Evolutionary conservation across 495 filamentous ascomycete genomes (phyloP).

Genomic region (Daldinia bambusicola): DNA sequence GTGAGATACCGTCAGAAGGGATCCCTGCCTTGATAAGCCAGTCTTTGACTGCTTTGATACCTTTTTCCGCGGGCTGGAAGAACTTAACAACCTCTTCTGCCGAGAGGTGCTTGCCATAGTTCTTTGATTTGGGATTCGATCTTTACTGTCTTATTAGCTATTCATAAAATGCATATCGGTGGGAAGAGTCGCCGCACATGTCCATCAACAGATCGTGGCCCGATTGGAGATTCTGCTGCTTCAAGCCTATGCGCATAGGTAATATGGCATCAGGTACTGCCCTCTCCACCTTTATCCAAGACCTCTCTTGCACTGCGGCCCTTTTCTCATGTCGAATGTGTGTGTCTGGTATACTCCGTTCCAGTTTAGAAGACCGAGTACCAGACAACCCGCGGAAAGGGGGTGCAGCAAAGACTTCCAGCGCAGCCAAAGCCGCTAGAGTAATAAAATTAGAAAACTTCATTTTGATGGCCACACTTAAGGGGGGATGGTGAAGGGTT

Average conservation of each 20-base stretch:
- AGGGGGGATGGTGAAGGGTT: neutral
- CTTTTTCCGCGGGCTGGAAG: constrained; percentile 57
- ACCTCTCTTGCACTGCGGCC: constrained; percentile 59
- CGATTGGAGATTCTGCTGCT: constrained; percentile 42
- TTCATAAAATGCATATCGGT: constrained; percentile 56
- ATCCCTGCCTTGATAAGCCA: constrained; percentile 66
- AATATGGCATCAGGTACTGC: constrained; percentile 42
- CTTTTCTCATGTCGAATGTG: constrained; percentile 51
- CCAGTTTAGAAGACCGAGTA: constrained; percentile 7
- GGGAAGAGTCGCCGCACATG: constrained; percentile 38
- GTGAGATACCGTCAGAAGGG: constrained; percentile 55
- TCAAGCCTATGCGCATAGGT: constrained; percentile 44
- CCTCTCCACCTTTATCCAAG: constrained; percentile 47
- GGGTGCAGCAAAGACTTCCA: constrained; percentile 32
- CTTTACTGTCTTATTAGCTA: constrained; percentile 88
- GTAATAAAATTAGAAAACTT: constrained; percentile 32
- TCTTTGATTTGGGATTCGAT: constrained; percentile 72
- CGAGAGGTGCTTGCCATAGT: constrained; percentile 64
- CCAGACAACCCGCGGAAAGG: constrained; percentile 19
- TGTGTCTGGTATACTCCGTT: constrained; percentile 39
- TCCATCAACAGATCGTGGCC: constrained; percentile 49
- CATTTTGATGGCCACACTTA: constrained; percentile 24
- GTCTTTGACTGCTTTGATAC: constrained; percentile 56
- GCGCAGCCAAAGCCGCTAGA: constrained; percentile 23
- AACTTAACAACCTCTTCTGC: constrained; percentile 60